These are phyloP conservation scores for Cucumis melo DNA, from an alignment of 306 rosid species.

Conservation along the genomic window DNA sequence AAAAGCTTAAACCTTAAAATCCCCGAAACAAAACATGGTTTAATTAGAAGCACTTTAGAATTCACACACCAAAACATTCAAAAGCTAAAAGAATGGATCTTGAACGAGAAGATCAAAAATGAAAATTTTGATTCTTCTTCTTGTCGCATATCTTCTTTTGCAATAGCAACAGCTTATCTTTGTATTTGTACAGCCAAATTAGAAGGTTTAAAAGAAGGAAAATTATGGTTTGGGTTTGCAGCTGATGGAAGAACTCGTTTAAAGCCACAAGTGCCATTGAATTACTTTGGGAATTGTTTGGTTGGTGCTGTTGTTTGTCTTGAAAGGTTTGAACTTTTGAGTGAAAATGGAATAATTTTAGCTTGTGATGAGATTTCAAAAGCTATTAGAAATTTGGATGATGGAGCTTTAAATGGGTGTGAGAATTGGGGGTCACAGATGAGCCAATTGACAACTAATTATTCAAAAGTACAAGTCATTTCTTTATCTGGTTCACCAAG, in stretches of 20 bases:
- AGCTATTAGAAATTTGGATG: constrained; percentile 7
- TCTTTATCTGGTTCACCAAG: background rate
- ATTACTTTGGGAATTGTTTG: background rate
- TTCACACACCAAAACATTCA: background rate
- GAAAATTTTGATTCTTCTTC: background rate
- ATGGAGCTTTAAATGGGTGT: background rate
- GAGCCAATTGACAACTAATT: background rate
- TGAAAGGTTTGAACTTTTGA: background rate
- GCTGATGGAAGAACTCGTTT: background rate
- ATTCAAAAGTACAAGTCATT: background rate
- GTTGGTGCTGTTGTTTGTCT: background rate
- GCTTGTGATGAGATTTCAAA: constrained; percentile 13
- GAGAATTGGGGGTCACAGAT: constrained; percentile 5
- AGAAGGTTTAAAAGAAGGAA: background rate
- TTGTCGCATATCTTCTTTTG: background rate
- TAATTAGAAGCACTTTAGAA: background rate
- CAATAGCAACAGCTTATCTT: background rate
- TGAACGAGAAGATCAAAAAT: background rate
- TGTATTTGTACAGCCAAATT: background rate
- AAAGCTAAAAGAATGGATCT: background rate
- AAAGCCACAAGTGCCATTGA: background rate
- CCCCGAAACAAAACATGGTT: background rate
- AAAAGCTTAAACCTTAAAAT: constrained; percentile 17
- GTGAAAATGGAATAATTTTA: constrained; percentile 12
- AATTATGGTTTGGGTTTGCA: background rate